Evolutionary conservation across 2,329 filamentous ascomycete species (phyloP).

Genomic region (Chaetomiaceae sp.): DNA sequence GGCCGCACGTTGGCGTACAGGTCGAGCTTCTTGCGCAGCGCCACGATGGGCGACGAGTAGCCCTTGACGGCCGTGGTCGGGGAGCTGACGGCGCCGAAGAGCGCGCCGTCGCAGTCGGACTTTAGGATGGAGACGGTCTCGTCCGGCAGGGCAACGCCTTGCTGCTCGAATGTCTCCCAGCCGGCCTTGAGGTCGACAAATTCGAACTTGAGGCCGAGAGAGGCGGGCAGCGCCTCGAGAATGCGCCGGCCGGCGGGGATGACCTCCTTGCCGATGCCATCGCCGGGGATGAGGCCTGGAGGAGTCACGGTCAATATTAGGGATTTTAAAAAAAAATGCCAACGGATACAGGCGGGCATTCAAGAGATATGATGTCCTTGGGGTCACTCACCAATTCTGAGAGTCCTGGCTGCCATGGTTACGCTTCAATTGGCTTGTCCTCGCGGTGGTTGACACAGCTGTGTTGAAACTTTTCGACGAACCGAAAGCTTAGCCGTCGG

Average conservation of each 20-base stretch:
- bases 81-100: slow-evolving; percentile 94
- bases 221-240: slow-evolving; percentile 88
- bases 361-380: too few relatives aligned
- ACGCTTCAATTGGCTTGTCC: slow-evolving; percentile 31
- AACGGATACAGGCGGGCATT: too few relatives aligned
- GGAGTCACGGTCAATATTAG: background rate
- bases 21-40: slow-evolving; percentile 88
- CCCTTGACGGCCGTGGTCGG: slow-evolving; percentile 85
- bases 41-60: slow-evolving; percentile 95
- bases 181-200: slow-evolving; percentile 92
- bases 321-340: background rate
- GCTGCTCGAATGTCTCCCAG: slow-evolving; percentile 88
- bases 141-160: slow-evolving; percentile 82
- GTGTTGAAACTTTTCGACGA: slow-evolving; percentile 11
- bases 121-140: slow-evolving; percentile 85
- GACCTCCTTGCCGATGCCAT: slow-evolving; percentile 97
- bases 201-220: slow-evolving; percentile 86
- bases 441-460: background rate
- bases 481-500: background rate
- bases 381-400: slow-evolving; percentile 60
- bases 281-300: slow-evolving; percentile 88
- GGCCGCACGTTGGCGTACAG: slow-evolving; percentile 97
- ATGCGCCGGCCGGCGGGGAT: slow-evolving; percentile 90
- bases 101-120: slow-evolving; percentile 87
- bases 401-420: slow-evolving; percentile 59